These are phyloP conservation scores for Hypoxylon intermedium DNA, from an alignment of 495 filamentous ascomycete species.

Conservation along the genomic window DNA sequence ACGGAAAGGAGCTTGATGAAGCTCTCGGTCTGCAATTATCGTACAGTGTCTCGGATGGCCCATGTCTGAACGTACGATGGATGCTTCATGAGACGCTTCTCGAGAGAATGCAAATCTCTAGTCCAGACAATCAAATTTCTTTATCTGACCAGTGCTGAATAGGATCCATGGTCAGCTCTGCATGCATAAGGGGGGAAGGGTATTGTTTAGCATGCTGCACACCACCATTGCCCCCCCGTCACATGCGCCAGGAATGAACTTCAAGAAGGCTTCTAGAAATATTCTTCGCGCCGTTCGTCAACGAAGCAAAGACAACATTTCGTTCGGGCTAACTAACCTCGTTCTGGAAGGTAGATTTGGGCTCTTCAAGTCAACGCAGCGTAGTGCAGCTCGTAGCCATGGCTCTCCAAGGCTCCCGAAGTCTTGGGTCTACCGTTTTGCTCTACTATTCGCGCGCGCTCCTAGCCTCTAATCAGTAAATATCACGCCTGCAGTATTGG, in stretches of 20 bases:
- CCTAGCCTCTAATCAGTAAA: neutral
- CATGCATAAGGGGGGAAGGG: too few species aligned
- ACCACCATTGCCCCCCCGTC: too few species aligned
- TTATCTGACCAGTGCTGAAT: too few species aligned
- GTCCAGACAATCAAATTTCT: too few species aligned
- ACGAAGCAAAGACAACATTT: too few species aligned
- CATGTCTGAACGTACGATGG: neutral
- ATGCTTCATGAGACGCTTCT: too few species aligned
- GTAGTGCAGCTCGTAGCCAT: neutral
- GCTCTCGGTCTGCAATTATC: neutral
- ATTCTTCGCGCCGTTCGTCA: conserved; percentile 10
- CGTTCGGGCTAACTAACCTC: too few species aligned
- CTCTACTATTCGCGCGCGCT: conserved; percentile 1
- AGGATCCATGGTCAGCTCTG: too few species aligned
- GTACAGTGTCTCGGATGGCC: neutral
- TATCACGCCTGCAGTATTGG: neutral
- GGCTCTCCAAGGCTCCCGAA: conserved; percentile 13
- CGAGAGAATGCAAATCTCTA: too few species aligned
- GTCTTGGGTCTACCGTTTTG: conserved; percentile 4
- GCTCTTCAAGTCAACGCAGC: too few species aligned
- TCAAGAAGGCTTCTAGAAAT: conserved; percentile 22
- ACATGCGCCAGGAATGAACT: conserved; percentile 1
- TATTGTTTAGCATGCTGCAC: too few species aligned
- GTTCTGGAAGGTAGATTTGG: conserved; percentile 21
- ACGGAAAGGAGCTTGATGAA: neutral